Evolutionary conservation across 257 asterid species (phyloP).

Genomic region (Rubia yunnanensis): DNA sequence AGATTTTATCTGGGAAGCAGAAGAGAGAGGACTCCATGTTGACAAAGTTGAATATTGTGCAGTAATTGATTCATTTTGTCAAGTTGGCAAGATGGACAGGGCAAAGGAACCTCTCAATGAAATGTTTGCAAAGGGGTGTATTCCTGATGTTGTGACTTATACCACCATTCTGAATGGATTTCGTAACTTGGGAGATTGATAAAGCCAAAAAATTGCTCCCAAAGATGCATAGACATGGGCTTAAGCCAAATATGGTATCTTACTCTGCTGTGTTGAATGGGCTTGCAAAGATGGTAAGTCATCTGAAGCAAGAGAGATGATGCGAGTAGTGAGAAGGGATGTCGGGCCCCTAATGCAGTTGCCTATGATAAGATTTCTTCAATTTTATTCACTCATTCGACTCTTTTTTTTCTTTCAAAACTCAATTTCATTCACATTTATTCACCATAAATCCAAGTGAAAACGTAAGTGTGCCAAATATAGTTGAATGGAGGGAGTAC

Average conservation of each 20-base stretch:
- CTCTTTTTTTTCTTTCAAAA: too few species aligned
- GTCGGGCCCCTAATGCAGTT: conserved; percentile 85
- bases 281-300: conserved; percentile 70
- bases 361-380: too few species aligned
- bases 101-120: conserved; percentile 74
- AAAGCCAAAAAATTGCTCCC: conserved; percentile 67
- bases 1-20: conserved; percentile 62
- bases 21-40: conserved; percentile 50
- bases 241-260: conserved; percentile 76
- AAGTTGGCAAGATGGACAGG: conserved; percentile 47
- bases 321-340: conserved; percentile 64
- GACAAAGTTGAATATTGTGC: conserved; percentile 79
- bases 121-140: conserved; percentile 65
- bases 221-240: conserved; percentile 77
- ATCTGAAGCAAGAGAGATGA: conserved; percentile 72
- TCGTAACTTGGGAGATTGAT: conserved; percentile 46
- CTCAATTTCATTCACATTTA: too few species aligned
- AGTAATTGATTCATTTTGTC: conserved; percentile 59
- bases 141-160: conserved; percentile 92
- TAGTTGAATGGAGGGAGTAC: too few species aligned
- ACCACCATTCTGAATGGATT: conserved; percentile 75
- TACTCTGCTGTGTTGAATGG: conserved; percentile 74
- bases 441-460: too few species aligned
- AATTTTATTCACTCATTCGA: too few species aligned
- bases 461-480: too few species aligned